A percentile compares a stretch with the other conserved stretches of the same genome.
phyloP scores from a whole-genome alignment of 2,329 filamentous ascomycete species.

The Didymella arachidicola region DNA sequence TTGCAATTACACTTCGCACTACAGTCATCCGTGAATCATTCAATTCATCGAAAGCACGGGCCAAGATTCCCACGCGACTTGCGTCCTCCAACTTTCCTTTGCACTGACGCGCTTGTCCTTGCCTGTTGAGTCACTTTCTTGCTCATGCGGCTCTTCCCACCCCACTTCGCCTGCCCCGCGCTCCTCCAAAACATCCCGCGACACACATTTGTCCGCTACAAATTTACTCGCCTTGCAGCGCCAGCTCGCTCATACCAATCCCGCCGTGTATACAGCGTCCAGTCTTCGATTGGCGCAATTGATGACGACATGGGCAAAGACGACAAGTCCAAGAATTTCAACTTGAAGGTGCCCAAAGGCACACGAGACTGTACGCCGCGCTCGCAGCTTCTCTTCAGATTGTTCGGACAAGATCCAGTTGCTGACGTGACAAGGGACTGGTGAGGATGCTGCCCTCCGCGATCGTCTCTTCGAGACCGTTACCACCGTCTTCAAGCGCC shows the following conservation, averaged over 20 bases:
- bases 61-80: conserved; percentile 12
- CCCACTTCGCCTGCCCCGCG: conserved; percentile 44
- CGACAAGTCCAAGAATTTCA: conserved; percentile 59
- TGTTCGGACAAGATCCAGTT: background rate
- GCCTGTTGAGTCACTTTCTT: conserved; percentile 40
- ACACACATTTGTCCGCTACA: conserved; percentile 29
- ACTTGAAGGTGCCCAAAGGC: conserved; percentile 88
- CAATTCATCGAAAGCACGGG: conserved; percentile 8
- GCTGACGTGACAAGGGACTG: conserved; percentile 39
- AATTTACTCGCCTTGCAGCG: conserved; percentile 21
- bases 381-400: conserved; percentile 65
- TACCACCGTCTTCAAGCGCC: conserved; percentile 49
- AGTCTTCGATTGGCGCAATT: conserved; percentile 22
- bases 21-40: background rate
- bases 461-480: conserved; percentile 48
- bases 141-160: conserved; percentile 41
- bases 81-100: conserved; percentile 14
- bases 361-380: conserved; percentile 77
- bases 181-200: conserved; percentile 34
- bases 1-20: background rate
- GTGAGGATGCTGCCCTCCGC: conserved; percentile 47
- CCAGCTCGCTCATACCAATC: conserved; percentile 19
- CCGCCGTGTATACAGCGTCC: conserved; percentile 30
- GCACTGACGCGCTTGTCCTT: conserved; percentile 30
- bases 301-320: conserved; percentile 57